A percentile compares a stretch with the other conserved stretches of the same genome.
Evolutionary conservation across 306 rosid genomes (phyloP).

Genomic region (Corylus avellana): DNA sequence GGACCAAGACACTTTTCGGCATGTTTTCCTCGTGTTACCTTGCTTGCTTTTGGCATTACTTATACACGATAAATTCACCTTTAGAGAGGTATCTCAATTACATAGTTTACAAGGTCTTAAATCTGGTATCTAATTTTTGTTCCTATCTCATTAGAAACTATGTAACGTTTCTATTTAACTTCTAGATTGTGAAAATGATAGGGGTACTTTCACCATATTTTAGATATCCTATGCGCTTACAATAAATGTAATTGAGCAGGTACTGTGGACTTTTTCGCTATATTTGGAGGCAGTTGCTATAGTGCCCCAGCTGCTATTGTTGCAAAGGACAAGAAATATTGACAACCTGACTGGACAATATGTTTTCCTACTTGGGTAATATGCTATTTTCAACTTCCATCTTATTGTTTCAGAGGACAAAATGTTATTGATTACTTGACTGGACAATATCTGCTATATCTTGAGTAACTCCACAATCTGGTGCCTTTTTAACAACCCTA

Average conservation of each 20-base stretch:
- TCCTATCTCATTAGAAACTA: not conserved
- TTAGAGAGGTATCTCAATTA: conserved; percentile 42
- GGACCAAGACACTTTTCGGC: conserved; percentile 55
- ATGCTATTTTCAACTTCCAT: not conserved
- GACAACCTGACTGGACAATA: conserved; percentile 62
- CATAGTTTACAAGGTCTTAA: not conserved
- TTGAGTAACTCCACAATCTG: not conserved
- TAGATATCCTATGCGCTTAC: not conserved
- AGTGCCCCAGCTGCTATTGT: conserved; percentile 54
- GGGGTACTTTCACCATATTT: not conserved
- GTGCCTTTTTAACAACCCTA: not conserved
- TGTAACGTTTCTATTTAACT: not conserved
- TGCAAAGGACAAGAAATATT: conserved; percentile 58
- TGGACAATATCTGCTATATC: not conserved
- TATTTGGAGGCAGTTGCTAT: conserved; percentile 61
- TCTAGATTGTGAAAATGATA: not conserved
- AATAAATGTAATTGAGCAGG: conserved; percentile 30
- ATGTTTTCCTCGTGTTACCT: conserved; percentile 42
- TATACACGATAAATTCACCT: conserved; percentile 43
- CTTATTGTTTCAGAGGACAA: not conserved
- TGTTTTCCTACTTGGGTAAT: conserved; percentile 61
- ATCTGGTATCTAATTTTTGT: not conserved
- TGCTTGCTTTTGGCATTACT: conserved; percentile 48
- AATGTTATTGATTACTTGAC: not conserved
- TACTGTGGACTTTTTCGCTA: conserved; percentile 57